Evolutionary conservation across 805 yeast genomes (phyloP).

Genomic region (Ogataea haglerorum): DNA sequence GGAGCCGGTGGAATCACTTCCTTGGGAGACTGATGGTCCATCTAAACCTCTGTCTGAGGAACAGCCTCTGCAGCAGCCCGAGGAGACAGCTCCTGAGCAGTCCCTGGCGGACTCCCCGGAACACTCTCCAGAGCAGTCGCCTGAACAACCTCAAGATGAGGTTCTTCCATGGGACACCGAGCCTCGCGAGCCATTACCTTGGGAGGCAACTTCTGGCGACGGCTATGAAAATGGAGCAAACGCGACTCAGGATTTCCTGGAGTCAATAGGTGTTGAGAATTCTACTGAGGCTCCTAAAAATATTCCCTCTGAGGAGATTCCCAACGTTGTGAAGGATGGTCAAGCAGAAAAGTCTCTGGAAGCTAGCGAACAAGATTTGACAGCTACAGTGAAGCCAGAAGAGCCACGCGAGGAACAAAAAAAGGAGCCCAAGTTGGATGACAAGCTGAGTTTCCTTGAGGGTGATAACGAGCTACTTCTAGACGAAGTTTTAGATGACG

Average conservation of each 20-base stretch:
- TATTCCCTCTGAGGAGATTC: too few species aligned
- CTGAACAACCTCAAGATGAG: not conserved
- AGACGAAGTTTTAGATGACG: constrained; percentile 39
- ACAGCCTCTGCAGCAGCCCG: not conserved
- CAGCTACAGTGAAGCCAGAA: too few species aligned
- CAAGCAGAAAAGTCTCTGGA: not conserved
- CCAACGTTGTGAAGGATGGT: not conserved
- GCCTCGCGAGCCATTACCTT: constrained; percentile 2
- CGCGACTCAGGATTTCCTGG: not conserved
- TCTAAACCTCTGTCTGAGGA: not conserved
- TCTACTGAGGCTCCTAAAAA: too few species aligned
- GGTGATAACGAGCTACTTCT: constrained; percentile 42
- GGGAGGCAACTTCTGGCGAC: not conserved
- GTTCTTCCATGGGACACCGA: constrained; percentile 6
- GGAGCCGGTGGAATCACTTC: not conserved
- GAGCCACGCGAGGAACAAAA: too few species aligned
- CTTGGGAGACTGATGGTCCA: not conserved
- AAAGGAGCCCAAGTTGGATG: constrained; percentile 24
- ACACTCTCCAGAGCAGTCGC: too few species aligned
- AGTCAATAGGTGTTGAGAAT: not conserved
- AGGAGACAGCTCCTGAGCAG: not conserved
- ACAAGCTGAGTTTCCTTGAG: constrained; percentile 41
- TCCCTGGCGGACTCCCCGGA: not conserved
- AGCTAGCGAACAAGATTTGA: too few species aligned
- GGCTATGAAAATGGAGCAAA: not conserved